A percentile compares a stretch with the other conserved stretches of the same genome.
Evolutionary conservation across 2,329 filamentous ascomycete species (phyloP).

Genomic region (Sporothrix curviconia): DNA sequence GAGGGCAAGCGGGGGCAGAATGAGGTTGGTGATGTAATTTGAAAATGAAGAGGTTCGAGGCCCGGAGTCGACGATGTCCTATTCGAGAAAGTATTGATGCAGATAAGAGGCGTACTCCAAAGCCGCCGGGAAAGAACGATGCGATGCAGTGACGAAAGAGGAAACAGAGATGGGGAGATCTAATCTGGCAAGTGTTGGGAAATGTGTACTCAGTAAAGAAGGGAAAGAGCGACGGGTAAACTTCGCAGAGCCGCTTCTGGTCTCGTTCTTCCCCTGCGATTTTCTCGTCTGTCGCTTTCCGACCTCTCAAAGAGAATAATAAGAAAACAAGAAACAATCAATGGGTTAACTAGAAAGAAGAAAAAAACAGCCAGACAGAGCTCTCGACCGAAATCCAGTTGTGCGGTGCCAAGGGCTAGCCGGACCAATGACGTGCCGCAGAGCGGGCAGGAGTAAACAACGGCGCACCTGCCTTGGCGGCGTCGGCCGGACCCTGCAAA

Average conservation of each 20-base stretch:
- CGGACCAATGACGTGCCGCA: constrained; percentile 18
- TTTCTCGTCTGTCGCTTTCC: not conserved
- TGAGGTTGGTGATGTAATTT: not conserved
- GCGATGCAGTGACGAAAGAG: not conserved
- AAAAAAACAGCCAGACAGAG: not conserved
- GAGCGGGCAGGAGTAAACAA: constrained; percentile 20
- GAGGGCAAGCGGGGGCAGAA: not conserved
- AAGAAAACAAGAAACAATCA: constrained; percentile 2
- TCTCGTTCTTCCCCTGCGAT: not conserved
- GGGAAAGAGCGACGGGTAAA: constrained; percentile 6
- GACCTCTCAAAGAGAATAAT: not conserved
- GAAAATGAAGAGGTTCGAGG: no score
- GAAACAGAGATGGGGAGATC: not conserved
- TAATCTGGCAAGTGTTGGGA: not conserved
- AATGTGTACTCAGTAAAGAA: not conserved
- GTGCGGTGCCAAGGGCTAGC: not conserved
- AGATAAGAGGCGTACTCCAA: not conserved
- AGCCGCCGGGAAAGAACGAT: not conserved
- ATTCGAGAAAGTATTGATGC: not conserved
- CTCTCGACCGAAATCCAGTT: not conserved
- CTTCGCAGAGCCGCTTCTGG: not conserved
- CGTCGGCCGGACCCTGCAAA: not conserved
- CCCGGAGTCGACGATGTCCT: no score
- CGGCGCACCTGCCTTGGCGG: constrained; percentile 2
- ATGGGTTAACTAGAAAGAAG: constrained; percentile 2